Evolutionary conservation across 768 basidiomycete species (phyloP).

Genomic region (Boletus tylopilopsis): DNA sequence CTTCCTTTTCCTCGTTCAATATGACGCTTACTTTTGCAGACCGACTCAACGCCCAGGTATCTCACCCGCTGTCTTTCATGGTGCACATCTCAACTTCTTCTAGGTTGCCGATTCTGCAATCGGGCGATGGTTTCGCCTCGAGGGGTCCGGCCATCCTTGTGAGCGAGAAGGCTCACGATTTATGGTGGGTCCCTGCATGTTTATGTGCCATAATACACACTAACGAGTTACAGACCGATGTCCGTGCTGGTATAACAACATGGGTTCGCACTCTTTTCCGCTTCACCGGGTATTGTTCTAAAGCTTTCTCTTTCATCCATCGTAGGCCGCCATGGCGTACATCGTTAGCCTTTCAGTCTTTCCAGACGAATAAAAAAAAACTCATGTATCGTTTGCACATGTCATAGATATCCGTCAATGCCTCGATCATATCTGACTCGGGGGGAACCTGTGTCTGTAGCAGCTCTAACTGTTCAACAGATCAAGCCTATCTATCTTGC

Average conservation of each 20-base stretch:
- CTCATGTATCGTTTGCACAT: neutral
- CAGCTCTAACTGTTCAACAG: slow-evolving; percentile 50
- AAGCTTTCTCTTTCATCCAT: neutral
- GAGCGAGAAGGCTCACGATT: slow-evolving; percentile 65
- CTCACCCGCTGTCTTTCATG: neutral
- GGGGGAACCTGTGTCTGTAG: slow-evolving; percentile 83
- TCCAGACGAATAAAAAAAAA: neutral
- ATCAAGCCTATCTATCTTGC: slow-evolving; percentile 54
- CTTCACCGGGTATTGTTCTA: slow-evolving; percentile 5
- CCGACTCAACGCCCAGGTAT: slow-evolving; percentile 40
- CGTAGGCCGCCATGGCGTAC: slow-evolving; percentile 78
- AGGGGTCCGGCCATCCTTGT: slow-evolving; percentile 62
- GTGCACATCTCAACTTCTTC: neutral
- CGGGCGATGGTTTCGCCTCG: slow-evolving; percentile 70
- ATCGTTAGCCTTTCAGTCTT: slow-evolving; percentile 46
- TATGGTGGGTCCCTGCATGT: slow-evolving; percentile 35
- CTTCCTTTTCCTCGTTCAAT: slow-evolving; percentile 17
- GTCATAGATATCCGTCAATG: slow-evolving; percentile 77
- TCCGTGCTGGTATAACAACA: slow-evolving; percentile 77
- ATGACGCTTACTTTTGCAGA: slow-evolving; percentile 40
- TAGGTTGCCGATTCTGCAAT: slow-evolving; percentile 39
- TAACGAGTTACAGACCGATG: slow-evolving; percentile 53
- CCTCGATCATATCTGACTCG: slow-evolving; percentile 67
- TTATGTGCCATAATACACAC: neutral
- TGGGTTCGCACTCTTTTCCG: slow-evolving; percentile 50